Percentiles rank a stretch among this genome's conserved stretches.
Evolutionary conservation across 2,329 filamentous ascomycete species (phyloP).

Genomic region (Alternaria brassicicola): DNA sequence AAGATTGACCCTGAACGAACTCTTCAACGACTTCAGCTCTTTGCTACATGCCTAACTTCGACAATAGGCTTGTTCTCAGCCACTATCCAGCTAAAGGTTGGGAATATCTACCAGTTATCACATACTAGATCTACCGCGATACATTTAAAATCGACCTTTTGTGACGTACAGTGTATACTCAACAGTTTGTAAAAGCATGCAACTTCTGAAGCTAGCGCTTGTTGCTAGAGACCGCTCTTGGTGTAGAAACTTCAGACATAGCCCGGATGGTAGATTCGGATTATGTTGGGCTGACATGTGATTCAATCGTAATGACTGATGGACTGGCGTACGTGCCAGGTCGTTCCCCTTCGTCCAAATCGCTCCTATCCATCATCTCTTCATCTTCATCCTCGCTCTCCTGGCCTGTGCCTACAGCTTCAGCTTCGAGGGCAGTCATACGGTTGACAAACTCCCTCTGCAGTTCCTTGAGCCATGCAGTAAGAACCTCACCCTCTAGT

Average conservation of each 20-base stretch:
- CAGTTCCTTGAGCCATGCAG: conserved; percentile 67
- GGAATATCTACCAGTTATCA: not conserved
- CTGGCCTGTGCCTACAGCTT: conserved; percentile 30
- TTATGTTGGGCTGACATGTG: conserved; percentile 22
- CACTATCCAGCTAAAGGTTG: not conserved
- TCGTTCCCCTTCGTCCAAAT: conserved; percentile 16
- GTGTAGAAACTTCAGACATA: conserved; percentile 28
- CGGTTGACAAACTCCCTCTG: conserved; percentile 75
- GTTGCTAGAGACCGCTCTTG: conserved; percentile 38
- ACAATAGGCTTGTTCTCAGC: not conserved
- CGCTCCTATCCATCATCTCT: conserved; percentile 18
- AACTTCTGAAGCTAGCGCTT: conserved; percentile 10
- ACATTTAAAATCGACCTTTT: not conserved
- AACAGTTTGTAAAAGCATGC: not conserved
- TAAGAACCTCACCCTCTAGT: conserved; percentile 68
- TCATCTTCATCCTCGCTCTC: conserved; percentile 23
- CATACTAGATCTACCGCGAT: too few relatives aligned
- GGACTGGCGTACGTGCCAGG: conserved; percentile 21
- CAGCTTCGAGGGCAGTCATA: conserved; percentile 71
- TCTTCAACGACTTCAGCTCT: not conserved
- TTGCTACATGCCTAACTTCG: not conserved
- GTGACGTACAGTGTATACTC: not conserved
- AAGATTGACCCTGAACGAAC: not conserved
- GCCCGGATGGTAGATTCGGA: conserved; percentile 20
- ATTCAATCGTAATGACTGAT: conserved; percentile 32